phyloP scores from a whole-genome alignment of 352 stramenopile species.

The Pythium periplocum region DNA sequence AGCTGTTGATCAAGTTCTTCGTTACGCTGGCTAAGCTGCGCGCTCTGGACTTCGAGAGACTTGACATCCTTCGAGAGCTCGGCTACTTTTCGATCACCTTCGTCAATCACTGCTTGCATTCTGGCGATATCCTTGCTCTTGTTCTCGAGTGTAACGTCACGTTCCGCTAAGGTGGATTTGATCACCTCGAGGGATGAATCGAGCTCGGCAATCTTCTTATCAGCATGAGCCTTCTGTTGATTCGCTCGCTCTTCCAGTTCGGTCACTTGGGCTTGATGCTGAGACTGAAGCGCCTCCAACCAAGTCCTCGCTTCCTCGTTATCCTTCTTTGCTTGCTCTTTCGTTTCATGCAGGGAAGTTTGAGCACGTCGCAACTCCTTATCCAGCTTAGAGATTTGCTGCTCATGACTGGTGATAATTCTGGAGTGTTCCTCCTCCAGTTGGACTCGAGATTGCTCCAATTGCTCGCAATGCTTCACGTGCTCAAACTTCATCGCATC shows the following conservation, averaged over 20 bases:
- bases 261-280: background rate
- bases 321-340: constrained; percentile 18
- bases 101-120: too few relatives aligned
- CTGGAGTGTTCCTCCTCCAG: background rate
- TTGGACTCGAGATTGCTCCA: background rate
- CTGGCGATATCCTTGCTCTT: too few relatives aligned
- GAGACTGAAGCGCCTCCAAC: background rate
- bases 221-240: too few relatives aligned
- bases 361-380: background rate
- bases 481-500: background rate
- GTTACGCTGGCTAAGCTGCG: too few relatives aligned
- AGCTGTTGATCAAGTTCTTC: too few relatives aligned
- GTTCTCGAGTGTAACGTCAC: background rate
- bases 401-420: background rate
- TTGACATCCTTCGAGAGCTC: too few relatives aligned
- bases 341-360: constrained; percentile 5
- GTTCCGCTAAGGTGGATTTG: background rate
- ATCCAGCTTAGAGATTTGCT: background rate
- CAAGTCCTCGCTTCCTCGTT: constrained; percentile 10
- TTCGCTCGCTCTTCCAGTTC: background rate
- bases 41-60: too few relatives aligned
- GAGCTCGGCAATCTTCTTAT: too few relatives aligned
- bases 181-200: too few relatives aligned
- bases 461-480: background rate
- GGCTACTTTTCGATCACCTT: too few relatives aligned